Percentiles rank a stretch among this genome's conserved stretches.
Evolutionary conservation across 805 yeast genomes (phyloP).

Genomic region (Isabelozyma pseudorhagii): DNA sequence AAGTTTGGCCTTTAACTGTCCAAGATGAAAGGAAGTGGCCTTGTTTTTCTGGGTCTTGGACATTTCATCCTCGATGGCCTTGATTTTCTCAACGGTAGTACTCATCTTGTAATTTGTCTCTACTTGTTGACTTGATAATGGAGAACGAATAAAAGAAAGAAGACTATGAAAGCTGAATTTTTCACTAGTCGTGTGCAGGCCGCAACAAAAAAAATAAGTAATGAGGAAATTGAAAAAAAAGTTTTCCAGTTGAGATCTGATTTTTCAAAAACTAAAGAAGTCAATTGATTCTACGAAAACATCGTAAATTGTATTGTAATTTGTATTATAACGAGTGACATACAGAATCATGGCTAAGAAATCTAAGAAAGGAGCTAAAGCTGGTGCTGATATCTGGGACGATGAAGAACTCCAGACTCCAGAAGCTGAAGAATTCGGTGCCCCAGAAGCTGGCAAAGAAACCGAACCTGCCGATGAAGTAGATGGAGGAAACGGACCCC

Average conservation of each 20-base stretch:
- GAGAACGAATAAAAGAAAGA: neutral
- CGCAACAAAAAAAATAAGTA: neutral
- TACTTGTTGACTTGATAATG: neutral
- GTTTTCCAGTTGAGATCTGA: neutral
- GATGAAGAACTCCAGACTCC: slow-evolving; percentile 59
- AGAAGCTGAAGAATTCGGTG: slow-evolving; percentile 32
- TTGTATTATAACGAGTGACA: neutral
- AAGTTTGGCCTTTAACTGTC: slow-evolving; percentile 93
- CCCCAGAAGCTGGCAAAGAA: slow-evolving; percentile 15
- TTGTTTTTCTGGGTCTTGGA: slow-evolving; percentile 96
- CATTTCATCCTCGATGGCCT: slow-evolving; percentile 96
- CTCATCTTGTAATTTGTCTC: slow-evolving; percentile 20
- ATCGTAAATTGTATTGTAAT: neutral
- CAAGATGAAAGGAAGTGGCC: slow-evolving; percentile 96
- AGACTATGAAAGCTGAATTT: neutral
- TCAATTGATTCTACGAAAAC: neutral
- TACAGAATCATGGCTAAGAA: slow-evolving; percentile 50
- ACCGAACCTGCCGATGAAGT: slow-evolving; percentile 39
- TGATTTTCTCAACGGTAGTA: slow-evolving; percentile 56
- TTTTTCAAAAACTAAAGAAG: neutral
- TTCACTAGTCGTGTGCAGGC: neutral
- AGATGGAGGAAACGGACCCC: slow-evolving; percentile 3
- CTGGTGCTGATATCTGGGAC: slow-evolving; percentile 78
- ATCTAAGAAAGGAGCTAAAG: slow-evolving; percentile 55
- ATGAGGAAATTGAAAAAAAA: neutral